phyloP scores from a whole-genome alignment of 768 basidiomycete genomes.

The Asterophora lycoperdoides region DNA sequence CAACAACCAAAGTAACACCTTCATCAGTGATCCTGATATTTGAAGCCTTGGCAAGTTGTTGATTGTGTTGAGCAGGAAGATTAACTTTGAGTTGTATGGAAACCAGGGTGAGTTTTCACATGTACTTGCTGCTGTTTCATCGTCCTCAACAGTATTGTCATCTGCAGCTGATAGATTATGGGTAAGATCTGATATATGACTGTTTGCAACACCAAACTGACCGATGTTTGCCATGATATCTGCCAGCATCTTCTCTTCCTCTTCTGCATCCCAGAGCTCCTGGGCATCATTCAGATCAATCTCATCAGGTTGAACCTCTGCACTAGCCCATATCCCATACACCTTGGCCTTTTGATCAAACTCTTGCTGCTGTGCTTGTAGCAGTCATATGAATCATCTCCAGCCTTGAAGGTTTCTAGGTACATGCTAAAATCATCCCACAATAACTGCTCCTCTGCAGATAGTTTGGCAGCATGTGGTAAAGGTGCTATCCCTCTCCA shows the following conservation, averaged over 20 bases:
- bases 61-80: conserved; percentile 26
- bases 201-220: conserved; percentile 2
- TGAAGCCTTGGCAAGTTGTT: conserved; percentile 30
- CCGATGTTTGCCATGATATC: conserved; percentile 10
- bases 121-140: background rate
- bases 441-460: conserved; percentile 2
- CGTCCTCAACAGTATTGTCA: background rate
- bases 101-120: conserved; percentile 1
- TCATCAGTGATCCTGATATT: conserved; percentile 26
- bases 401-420: background rate
- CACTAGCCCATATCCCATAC: conserved; percentile 9
- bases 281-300: conserved; percentile 3
- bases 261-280: conserved; percentile 11
- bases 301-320: conserved; percentile 7
- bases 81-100: conserved; percentile 8
- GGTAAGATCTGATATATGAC: conserved; percentile 6
- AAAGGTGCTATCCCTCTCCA: background rate
- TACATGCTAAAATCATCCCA: conserved; percentile 4
- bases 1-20: conserved; percentile 29
- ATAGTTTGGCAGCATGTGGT: background rate
- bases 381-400: background rate
- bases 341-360: conserved; percentile 8
- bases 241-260: conserved; percentile 13
- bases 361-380: background rate
- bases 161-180: too few relatives aligned